A percentile compares a stretch with the other conserved stretches of the same genome.
Evolutionary conservation across 192 early-diverging fungal genomes (phyloP).

Genomic region (Dissophora globulifera): DNA sequence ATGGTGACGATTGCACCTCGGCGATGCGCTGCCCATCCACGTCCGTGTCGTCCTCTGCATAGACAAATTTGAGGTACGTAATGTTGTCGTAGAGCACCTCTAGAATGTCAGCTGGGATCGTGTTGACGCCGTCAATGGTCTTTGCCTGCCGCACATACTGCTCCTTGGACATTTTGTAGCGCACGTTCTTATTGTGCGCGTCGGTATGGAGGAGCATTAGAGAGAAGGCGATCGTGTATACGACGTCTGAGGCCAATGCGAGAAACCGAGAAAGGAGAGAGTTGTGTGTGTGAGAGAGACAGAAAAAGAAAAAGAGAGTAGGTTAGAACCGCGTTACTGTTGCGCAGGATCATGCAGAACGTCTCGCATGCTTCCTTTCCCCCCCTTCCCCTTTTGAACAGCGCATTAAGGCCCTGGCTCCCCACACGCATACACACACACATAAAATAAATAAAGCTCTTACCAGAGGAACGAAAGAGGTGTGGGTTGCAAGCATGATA

Average conservation of each 20-base stretch:
- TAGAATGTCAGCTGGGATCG: conserved; percentile 75
- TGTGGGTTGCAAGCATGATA: conserved; percentile 77
- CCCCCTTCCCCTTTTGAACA: too few relatives aligned
- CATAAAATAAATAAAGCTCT: background rate
- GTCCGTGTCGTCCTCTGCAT: conserved; percentile 63
- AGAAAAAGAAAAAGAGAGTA: conserved; percentile 4
- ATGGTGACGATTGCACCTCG: conserved; percentile 22
- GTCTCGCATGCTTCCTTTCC: too few relatives aligned
- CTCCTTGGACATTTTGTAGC: conserved; percentile 84
- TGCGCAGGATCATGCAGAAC: too few relatives aligned
- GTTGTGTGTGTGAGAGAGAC: too few relatives aligned
- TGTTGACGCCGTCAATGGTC: conserved; percentile 72
- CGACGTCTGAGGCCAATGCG: conserved; percentile 74
- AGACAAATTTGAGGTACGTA: conserved; percentile 63
- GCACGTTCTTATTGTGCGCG: conserved; percentile 84
- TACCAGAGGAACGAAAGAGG: conserved; percentile 65
- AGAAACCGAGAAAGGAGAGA: too few relatives aligned
- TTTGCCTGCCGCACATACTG: conserved; percentile 79
- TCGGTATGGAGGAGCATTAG: conserved; percentile 88
- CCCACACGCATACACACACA: too few relatives aligned
- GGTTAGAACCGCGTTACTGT: background rate
- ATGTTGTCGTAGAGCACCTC: conserved; percentile 78
- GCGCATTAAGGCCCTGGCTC: too few relatives aligned
- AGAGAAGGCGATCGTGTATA: conserved; percentile 83
- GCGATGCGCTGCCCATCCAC: conserved; percentile 50